Percentiles rank a stretch among this genome's conserved stretches.
Evolutionary conservation across 2,329 filamentous ascomycete genomes (phyloP).

Genomic region (Metarhizium robertsii): DNA sequence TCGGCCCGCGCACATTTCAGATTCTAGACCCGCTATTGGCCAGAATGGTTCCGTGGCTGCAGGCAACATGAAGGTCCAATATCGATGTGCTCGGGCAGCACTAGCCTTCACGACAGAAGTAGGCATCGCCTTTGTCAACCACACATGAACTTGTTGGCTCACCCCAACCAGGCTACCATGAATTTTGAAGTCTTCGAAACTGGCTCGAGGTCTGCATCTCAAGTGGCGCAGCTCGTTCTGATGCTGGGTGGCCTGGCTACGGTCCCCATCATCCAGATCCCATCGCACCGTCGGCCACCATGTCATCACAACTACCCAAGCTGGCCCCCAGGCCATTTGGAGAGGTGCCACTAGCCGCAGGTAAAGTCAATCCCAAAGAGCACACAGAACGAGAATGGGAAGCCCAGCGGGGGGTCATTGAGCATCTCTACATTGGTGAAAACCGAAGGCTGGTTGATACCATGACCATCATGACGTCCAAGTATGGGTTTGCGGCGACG

Average conservation of each 20-base stretch:
- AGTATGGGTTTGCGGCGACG: conserved; percentile 27
- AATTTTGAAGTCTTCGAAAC: conserved; percentile 4
- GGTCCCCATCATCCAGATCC: not conserved
- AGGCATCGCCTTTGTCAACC: too few species aligned
- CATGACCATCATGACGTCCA: conserved; percentile 24
- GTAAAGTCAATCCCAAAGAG: conserved; percentile 21
- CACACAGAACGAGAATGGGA: conserved; percentile 27
- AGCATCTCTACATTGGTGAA: conserved; percentile 24
- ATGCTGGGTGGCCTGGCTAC: not conserved
- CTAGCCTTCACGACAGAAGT: too few species aligned
- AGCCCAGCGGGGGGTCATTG: conserved; percentile 21
- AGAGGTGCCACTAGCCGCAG: conserved; percentile 12
- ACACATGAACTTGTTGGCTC: not conserved
- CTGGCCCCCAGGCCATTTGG: conserved; percentile 25
- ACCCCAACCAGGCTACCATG: conserved; percentile 1
- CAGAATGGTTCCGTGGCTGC: too few species aligned
- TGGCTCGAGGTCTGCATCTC: not conserved
- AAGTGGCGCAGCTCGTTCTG: not conserved
- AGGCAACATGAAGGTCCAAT: too few species aligned
- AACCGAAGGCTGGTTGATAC: conserved; percentile 26
- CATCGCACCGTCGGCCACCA: not conserved
- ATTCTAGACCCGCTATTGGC: too few species aligned
- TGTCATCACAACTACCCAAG: conserved; percentile 18
- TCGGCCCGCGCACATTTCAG: too few species aligned
- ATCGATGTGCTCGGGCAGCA: too few species aligned